Conservation (phyloP, 306 rosid genomes). For the Sphenostylis stenocarpa region DNA sequence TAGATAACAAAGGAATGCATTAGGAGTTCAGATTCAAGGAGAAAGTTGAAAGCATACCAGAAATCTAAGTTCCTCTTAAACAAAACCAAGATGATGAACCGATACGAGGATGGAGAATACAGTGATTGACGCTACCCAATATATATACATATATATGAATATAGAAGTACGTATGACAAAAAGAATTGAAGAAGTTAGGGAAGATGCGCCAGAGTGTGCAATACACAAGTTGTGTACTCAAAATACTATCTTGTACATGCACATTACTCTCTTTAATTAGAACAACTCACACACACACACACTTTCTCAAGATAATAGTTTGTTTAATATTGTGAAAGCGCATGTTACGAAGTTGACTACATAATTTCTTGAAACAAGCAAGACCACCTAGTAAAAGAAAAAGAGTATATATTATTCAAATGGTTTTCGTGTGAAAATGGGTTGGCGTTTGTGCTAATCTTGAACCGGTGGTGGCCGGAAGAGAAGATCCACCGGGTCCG, state of each 20-base stretch:
- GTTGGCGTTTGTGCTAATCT: constrained; percentile 22
- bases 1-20: neutral
- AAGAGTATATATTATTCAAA: neutral
- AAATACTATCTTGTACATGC: constrained; percentile 11
- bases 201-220: constrained; percentile 22
- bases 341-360: constrained; percentile 33
- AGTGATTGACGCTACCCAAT: neutral
- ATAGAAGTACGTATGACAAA: neutral
- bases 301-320: neutral
- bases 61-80: constrained; percentile 18
- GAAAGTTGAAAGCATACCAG: constrained; percentile 16
- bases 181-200: neutral
- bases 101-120: constrained; percentile 1
- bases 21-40: neutral
- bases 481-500: constrained; percentile 50
- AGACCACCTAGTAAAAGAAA: constrained; percentile 6
- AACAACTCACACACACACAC: constrained; percentile 17
- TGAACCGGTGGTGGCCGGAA: constrained; percentile 45
- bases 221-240: neutral
- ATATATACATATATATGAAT: constrained; percentile 16
- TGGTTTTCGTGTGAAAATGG: constrained; percentile 43
- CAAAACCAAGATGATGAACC: neutral
- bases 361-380: constrained; percentile 32
- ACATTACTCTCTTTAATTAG: neutral
- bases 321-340: constrained; percentile 8